Evolutionary conservation across 1,284 basidiomycete genomes (phyloP), one percentile per base, ranked within the genome.

Genomic region (Ganoderma resinaceum): DNA sequence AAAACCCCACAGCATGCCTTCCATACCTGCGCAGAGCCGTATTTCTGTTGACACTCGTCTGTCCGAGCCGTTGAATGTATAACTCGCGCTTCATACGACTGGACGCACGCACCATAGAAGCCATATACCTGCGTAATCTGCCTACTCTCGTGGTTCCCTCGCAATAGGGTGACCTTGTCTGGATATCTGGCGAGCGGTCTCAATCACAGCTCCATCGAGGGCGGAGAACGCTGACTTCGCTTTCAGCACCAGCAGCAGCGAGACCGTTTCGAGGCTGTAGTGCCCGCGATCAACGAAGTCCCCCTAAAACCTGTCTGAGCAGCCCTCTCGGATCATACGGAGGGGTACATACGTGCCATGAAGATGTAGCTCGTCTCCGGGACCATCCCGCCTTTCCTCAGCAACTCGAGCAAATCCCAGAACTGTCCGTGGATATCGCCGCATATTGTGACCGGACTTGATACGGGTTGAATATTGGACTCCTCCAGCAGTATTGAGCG

Each of bases 61-160:
- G 73, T 20, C 58, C 9, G 60, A 31, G 9, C 12, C 16, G 42
- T 52, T 20, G 59, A 31, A 61, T 42, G 61, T 12, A 37, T 12
- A 43, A 58, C 52, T 4, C 8, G 23, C 3, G 38, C 43, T 31
- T 20, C 43, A 35, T 49, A 40, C 26, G 23, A 35, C 18, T 16
- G 8, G 12, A 7, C 6, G n/a, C 6, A 79, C 89, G 68, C 66
- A 96, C 96, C 96, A 78, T 98, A 99, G 81, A 99, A 99, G 18
- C 97, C 97, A 73, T 99, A 99, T 1, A 98, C 97, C 77, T 99
- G 97, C 1, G 97, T 99, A 75, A 99, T 98, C 79, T 98, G 97
- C 73, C 97, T 85, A 76, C 92, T 95, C 80, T 98, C 97, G 78
- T 99, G 97, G 80, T 99, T 99, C 58, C 97, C 97, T 69, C 97